Base-by-base conservation (phyloP, 768 basidiomycete genomes). In the Candolleomyces efflorescens region DNA sequence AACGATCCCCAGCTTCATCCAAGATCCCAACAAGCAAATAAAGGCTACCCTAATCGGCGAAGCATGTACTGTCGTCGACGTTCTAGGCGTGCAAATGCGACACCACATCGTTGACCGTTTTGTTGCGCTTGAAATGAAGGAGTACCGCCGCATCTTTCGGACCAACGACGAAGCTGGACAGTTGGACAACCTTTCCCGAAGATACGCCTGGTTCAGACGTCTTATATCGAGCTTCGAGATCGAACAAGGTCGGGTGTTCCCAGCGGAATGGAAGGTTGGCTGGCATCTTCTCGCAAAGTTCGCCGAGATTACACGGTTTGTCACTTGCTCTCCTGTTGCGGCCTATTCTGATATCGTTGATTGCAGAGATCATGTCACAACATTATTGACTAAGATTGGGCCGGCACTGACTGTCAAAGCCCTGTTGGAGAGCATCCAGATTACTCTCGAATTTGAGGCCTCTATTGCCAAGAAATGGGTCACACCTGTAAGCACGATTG, bases 121-220 rank as follows among this genome's bases (percentile, higher is more conserved):
- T 65, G 86, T 92, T 20, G 84, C 89, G 10, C 80, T 95, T 15
- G 92, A 97, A 63, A 79, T 99, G 23, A 92, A 93, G 68, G 97
- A 98, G 68, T 99, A 98, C 68, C 87, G 94, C 11, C 87, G 94
- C 20, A 95, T 99, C 67, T 98, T 99, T 74, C 85, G 90, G 50
- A 84, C 90, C 6, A 87, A 86, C 5, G 94, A 97, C 61, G 97
- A 98, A 71, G 94, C 97, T 1, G 97, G 96, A 3, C 93, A 97
- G 65, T 78, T 99, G 47, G 97, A 99, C 74, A 99, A 99, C 62
- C 80, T 97, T 5, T 85, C 92, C 0, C 78, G 97, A 15, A 83
- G 97, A 43, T 98, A 93, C 64, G 92, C 94, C 3, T 99, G 95
- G 94, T 98, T 98, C 73, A 79, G 90, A 20, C 83, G 95, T 26